These are phyloP conservation scores for Auricularia heimuer DNA, from an alignment of 768 basidiomycete genomes.

Conservation along the genomic window DNA sequence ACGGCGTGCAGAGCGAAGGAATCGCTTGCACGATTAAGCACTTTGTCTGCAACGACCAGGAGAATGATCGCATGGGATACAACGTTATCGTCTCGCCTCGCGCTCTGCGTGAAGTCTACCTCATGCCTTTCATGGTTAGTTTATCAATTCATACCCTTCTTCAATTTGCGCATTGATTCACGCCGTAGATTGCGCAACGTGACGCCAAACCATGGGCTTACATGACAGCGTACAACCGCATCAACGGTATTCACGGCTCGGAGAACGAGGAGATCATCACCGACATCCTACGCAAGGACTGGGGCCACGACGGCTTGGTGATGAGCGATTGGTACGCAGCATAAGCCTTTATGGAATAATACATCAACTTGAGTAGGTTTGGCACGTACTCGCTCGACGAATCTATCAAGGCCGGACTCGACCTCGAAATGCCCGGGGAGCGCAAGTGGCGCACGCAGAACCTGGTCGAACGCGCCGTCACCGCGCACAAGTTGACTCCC, in stretches of 20 bases:
- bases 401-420: slow-evolving; percentile 50
- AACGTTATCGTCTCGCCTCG: slow-evolving; percentile 40
- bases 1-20: slow-evolving; percentile 66
- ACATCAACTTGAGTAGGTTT: slow-evolving; percentile 19
- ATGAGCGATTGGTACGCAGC: slow-evolving; percentile 50
- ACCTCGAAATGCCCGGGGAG: slow-evolving; percentile 53
- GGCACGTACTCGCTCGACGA: slow-evolving; percentile 35
- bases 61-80: slow-evolving; percentile 61
- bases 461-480: slow-evolving; percentile 31
- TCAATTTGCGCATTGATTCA: slow-evolving; percentile 17
- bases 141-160: not conserved
- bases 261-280: slow-evolving; percentile 42
- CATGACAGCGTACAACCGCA: slow-evolving; percentile 63
- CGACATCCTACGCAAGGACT: slow-evolving; percentile 52
- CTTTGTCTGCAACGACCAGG: slow-evolving; percentile 80
- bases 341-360: not conserved
- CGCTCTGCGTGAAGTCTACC: slow-evolving; percentile 49
- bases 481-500: slow-evolving; percentile 35
- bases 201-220: slow-evolving; percentile 50
- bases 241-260: slow-evolving; percentile 51
- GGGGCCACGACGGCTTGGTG: slow-evolving; percentile 49
- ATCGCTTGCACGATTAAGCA: slow-evolving; percentile 75
- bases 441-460: slow-evolving; percentile 30
- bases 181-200: slow-evolving; percentile 59
- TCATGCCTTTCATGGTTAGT: slow-evolving; percentile 45